These are phyloP conservation scores for Didymella lethalis DNA, from an alignment of 2,329 filamentous ascomycete species.

Conservation along the genomic window DNA sequence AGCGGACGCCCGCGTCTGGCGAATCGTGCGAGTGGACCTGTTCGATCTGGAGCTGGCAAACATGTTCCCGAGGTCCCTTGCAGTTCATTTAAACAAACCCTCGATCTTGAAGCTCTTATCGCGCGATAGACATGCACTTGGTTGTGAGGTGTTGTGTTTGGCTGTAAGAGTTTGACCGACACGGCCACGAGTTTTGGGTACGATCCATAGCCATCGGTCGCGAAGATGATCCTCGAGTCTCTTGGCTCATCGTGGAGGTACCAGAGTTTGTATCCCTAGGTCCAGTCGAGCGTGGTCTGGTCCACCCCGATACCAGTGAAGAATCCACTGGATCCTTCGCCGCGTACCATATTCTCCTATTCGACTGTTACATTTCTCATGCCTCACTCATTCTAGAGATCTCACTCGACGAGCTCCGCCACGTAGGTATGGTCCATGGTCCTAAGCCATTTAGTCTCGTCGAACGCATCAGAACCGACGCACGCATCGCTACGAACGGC, in stretches of 20 bases:
- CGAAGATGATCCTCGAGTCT: slow-evolving; percentile 11
- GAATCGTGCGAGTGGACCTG: too few relatives aligned
- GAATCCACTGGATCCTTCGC: slow-evolving; percentile 27
- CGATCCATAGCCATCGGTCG: slow-evolving; percentile 17
- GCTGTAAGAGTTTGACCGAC: slow-evolving; percentile 6
- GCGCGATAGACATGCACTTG: too few relatives aligned
- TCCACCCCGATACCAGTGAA: slow-evolving; percentile 11
- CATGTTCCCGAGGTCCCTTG: too few relatives aligned
- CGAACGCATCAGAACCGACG: slow-evolving; percentile 24
- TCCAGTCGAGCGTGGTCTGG: slow-evolving; percentile 5
- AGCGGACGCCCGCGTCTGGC: too few relatives aligned
- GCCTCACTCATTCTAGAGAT: slow-evolving; percentile 27
- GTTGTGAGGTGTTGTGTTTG: too few relatives aligned
- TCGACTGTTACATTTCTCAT: slow-evolving; percentile 30
- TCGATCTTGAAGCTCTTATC: too few relatives aligned
- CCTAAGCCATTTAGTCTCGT: slow-evolving; percentile 30
- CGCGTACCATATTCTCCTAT: slow-evolving; percentile 26
- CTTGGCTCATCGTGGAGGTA: slow-evolving; percentile 19
- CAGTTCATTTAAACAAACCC: too few relatives aligned
- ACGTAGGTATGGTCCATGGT: slow-evolving; percentile 26
- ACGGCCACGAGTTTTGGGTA: slow-evolving; percentile 19
- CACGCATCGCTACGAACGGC: slow-evolving; percentile 26
- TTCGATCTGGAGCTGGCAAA: too few relatives aligned
- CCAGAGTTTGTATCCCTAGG: slow-evolving; percentile 11
- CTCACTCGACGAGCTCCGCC: slow-evolving; percentile 23